Base-by-base conservation (phyloP, 306 rosid species). In the Inga leiocalycina region DNA sequence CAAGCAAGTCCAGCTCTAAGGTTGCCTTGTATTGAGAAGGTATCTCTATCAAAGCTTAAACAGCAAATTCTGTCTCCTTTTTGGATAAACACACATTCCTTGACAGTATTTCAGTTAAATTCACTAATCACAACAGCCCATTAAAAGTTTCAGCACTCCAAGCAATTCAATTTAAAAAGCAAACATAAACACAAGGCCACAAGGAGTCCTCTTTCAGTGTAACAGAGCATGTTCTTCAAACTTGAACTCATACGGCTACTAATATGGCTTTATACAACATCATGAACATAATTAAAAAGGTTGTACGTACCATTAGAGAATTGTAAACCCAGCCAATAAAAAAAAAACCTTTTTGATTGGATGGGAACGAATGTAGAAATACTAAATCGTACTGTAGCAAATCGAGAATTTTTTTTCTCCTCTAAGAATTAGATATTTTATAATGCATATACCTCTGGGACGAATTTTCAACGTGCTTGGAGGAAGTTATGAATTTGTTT, bases 1-100 rank as follows among this genome's bases (percentile, higher is more conserved):
- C 30, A 27, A 27, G 30, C 30, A 27, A 27, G 30, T 27, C 30
- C 56, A 59, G 97, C 75, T 90, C 97, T 67, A 94, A 69, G 77
- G 93, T 94, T 73, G 98, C 98, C 87, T 93, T 91, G 71, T 94
- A 94, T 76, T 94, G 98, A 72, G 97, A 88, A 82, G 98, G 98
- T 80, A 94, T 94, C 88, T 94, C 97, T 97, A 94, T 94, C 88
- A 94, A 82, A 76, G 98, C 93, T 74, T 92, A 74, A 37, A 94
- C 93, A 72, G 97, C 90, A 86, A 94, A 94, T 8, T 91, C 92
- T 41, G 92, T 86, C 83, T 89, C 88, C 79, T 89, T 94, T 80
- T 86, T 91, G 51, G 76, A 37, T 41, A 85, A 70, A 83, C 88
- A 87, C 41, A 87, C 84, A 73, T 62, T 91, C 77, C 68, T 91